Conservation (phyloP, 2,329 filamentous ascomycete genomes). For the Nakataea oryzae region DNA sequence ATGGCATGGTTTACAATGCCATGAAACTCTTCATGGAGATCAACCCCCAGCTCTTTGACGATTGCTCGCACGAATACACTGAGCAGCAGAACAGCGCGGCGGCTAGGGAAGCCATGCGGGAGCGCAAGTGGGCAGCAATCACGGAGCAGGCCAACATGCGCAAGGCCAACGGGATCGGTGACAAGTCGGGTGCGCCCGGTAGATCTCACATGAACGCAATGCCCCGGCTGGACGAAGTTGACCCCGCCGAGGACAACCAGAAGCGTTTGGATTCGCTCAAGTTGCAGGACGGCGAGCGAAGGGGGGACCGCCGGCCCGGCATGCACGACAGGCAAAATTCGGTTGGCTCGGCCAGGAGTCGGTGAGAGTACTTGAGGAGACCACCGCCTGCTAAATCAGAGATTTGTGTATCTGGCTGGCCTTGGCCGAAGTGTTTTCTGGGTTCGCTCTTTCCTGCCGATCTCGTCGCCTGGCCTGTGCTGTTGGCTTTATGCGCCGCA, state of each 20-base stretch:
- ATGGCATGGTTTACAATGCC: slow-evolving; percentile 99
- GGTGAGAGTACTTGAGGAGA: slow-evolving; percentile 16
- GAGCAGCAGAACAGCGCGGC: slow-evolving; percentile 89
- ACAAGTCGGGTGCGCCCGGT: slow-evolving; percentile 19
- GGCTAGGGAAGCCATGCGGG: slow-evolving; percentile 69
- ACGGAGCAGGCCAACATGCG: slow-evolving; percentile 67
- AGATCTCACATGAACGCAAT: slow-evolving; percentile 29
- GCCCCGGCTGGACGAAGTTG: slow-evolving; percentile 60
- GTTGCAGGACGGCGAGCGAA: slow-evolving; percentile 70
- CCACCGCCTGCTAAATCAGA: slow-evolving; percentile 5
- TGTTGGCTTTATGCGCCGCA: background rate
- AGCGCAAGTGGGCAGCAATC: slow-evolving; percentile 83
- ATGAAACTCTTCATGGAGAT: slow-evolving; percentile 99
- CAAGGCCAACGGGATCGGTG: slow-evolving; percentile 32
- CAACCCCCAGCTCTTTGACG: slow-evolving; percentile 94
- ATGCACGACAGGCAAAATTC: slow-evolving; percentile 52
- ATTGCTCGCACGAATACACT: slow-evolving; percentile 96
- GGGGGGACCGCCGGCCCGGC: slow-evolving; percentile 36
- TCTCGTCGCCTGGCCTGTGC: background rate
- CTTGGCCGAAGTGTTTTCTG: slow-evolving; percentile 10
- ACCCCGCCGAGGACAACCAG: slow-evolving; percentile 74
- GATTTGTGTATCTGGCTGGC: background rate
- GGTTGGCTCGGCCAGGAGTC: slow-evolving; percentile 40
- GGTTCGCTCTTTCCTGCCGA: background rate
- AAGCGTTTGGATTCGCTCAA: slow-evolving; percentile 84